Evolutionary conservation across 768 basidiomycete genomes (phyloP).

Genomic region (Leucosporidium scottii): DNA sequence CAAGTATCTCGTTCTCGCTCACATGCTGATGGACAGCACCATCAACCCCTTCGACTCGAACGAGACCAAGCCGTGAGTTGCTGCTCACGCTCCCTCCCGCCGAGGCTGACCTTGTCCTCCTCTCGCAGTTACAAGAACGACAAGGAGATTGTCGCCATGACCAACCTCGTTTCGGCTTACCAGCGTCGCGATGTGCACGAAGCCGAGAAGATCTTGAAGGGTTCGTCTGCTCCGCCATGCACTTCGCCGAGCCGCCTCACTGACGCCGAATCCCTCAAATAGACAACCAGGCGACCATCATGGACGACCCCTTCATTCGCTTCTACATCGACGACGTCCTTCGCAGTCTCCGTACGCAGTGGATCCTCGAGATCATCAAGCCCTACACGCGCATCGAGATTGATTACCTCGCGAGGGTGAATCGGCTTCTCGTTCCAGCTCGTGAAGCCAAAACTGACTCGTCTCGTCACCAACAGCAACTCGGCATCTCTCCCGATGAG

Average conservation of each 20-base stretch:
- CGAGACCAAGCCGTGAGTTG: slow-evolving; percentile 84
- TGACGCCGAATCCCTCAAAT: background rate
- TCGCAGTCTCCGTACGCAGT: slow-evolving; percentile 87
- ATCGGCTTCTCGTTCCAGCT: slow-evolving; percentile 18
- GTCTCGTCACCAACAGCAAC: slow-evolving; percentile 56
- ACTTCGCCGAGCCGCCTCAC: background rate
- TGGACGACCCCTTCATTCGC: slow-evolving; percentile 90
- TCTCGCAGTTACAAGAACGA: slow-evolving; percentile 76
- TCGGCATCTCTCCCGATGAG: slow-evolving; percentile 84
- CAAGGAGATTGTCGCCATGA: slow-evolving; percentile 96
- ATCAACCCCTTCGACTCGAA: slow-evolving; percentile 99
- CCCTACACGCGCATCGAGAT: slow-evolving; percentile 93
- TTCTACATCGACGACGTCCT: slow-evolving; percentile 95
- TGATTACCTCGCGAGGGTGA: slow-evolving; percentile 81
- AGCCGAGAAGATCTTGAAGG: slow-evolving; percentile 91
- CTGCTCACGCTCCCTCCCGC: background rate
- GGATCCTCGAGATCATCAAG: slow-evolving; percentile 95
- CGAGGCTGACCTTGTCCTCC: background rate
- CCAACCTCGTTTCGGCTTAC: slow-evolving; percentile 91
- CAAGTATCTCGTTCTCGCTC: slow-evolving; percentile 93
- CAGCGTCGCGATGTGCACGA: slow-evolving; percentile 91
- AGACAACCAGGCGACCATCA: slow-evolving; percentile 93
- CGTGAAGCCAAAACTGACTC: background rate
- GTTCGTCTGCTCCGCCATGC: slow-evolving; percentile 44
- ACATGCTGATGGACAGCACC: slow-evolving; percentile 96